Base-by-base conservation (phyloP, 345 rosid genomes). In the Populus deltoides region DNA sequence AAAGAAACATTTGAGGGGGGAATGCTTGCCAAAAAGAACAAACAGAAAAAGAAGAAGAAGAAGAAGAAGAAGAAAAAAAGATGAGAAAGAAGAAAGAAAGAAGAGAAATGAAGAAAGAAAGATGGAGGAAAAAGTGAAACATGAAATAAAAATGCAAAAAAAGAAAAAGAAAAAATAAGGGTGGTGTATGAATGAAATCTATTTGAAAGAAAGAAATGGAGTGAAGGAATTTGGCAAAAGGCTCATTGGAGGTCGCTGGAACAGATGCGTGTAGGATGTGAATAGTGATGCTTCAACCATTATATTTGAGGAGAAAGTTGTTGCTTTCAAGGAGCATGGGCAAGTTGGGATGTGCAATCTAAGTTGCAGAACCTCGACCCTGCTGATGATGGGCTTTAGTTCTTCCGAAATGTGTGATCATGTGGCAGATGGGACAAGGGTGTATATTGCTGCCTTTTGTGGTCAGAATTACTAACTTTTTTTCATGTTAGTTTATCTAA, bases 391-490 rank as follows among this genome's bases (percentile, higher is more conserved):
- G 81, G 76, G 83, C 84, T 77, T 76, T 81, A 86, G 81, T 73
- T 83, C 81, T 74, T 76, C 83, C 25, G 73, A 77, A 74, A 78
- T 79, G 45, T 85, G 17, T 86, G 79, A 77, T 83, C 75, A 47
- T 75, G 84, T 73, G 73, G 79, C 83, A 68, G 82, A 83, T 84
- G 78, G 79, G 90, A 82, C 90, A 90, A 92, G 87, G 84, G 89
- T 82, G 78, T 82, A 78, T 77, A 79, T 80, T 84, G 77, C 75
- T 78, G 79, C 83, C 81, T 79, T 76, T 69, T 80, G 78, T 80
- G 83, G 84, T 80, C 79, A 47, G 65, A 59, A 59, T 59, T 59
- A 59, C 65, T 80, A 74, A 49, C 73, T 45, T 66, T 41, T 51
- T 71, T 80, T 47, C 80, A 65, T 61, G 29, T 76, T 70, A 12